phyloP scores from a whole-genome alignment of 2,329 filamentous ascomycete species.

The Colletotrichum lentis region DNA sequence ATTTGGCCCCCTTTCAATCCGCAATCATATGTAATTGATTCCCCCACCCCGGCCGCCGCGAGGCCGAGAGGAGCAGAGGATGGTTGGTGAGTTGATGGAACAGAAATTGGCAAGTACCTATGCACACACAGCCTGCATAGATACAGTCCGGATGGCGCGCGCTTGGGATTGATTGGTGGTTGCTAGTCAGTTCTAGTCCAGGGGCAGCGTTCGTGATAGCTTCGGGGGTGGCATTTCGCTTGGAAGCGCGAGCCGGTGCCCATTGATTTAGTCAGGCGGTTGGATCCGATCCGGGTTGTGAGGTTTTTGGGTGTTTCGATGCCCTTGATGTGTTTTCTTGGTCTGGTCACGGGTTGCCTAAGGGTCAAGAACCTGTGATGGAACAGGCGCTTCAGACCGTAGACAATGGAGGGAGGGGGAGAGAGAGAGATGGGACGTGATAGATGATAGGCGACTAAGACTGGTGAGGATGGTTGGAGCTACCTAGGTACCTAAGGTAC shows the following conservation, averaged over 20 bases:
- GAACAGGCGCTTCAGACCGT: conserved; percentile 30
- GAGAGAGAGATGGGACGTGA: not conserved
- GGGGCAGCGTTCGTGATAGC: conserved; percentile 21
- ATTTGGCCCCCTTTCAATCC: conserved; percentile 27
- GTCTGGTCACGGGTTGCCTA: conserved; percentile 8
- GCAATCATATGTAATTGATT: conserved; percentile 13
- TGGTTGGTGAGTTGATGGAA: too few species aligned
- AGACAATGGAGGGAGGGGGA: not conserved
- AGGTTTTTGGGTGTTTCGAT: not conserved
- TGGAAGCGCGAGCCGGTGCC: not conserved
- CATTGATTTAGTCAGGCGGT: too few species aligned
- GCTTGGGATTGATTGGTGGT: not conserved
- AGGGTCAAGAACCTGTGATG: conserved; percentile 28
- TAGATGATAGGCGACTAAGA: too few species aligned
- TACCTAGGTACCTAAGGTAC: too few species aligned
- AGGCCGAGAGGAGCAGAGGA: not conserved
- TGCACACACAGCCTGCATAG: not conserved
- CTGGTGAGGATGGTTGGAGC: too few species aligned
- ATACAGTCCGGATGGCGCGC: not conserved
- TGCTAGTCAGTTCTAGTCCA: conserved; percentile 28
- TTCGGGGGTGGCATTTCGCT: not conserved
- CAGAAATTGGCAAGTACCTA: not conserved
- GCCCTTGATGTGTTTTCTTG: not conserved
- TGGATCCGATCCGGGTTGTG: too few species aligned
- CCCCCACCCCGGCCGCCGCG: too few species aligned